Evolutionary conservation across 2,329 filamentous ascomycete genomes (phyloP), one percentile per base, ranked within the genome.

Genomic region (Hymenoscyphus repandus): DNA sequence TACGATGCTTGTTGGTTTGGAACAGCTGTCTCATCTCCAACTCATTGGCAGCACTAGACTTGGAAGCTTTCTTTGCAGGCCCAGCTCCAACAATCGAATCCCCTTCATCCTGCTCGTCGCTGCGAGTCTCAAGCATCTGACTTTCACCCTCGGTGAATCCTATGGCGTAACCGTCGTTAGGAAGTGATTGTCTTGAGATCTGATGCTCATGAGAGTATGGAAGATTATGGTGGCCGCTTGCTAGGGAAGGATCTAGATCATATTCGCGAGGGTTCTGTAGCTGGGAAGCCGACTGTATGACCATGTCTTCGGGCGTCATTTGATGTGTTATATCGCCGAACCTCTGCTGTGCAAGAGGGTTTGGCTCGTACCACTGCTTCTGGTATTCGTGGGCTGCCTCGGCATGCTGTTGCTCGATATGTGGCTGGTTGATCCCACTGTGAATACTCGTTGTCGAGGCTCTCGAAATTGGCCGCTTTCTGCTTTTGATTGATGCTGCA

Each of bases 11-110:
- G 64, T 90, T 90, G 50, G 77, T 74, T n/a, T 75, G 71, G 56
- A 89, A 86, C 45, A 92, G 74, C 62, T 88, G 84, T 39, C 87
- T 79, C 77, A 92, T 83, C 67, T 92, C 88, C 52, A 87, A 76
- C 67, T 91, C 88, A 61, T 91, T 91, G 57, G 88, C 89, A 2
- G 86, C 86, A 56, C 82, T 90, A 13, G 85, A 83, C 44, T 83
- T 78, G 27, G 79, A 76, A n/a, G 72, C 69, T 27, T 79, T 75
- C 66, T 80, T 85, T 32, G 76, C 70, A 36, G 75, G 74, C 22
- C 69, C 69, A 13, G 70, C 64, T 10, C 72, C 73, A 1, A 69
- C 67, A 52, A 79, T 64, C 3, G 78, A 76, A 49, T 83, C 78
- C 15, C 68, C 74, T 11, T 83, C 80, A 10, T 82, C 77, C 40